These are phyloP conservation scores for Phoenix dactylifera DNA, from an alignment of 176 grass and related monocot species.

Conservation along the genomic window DNA sequence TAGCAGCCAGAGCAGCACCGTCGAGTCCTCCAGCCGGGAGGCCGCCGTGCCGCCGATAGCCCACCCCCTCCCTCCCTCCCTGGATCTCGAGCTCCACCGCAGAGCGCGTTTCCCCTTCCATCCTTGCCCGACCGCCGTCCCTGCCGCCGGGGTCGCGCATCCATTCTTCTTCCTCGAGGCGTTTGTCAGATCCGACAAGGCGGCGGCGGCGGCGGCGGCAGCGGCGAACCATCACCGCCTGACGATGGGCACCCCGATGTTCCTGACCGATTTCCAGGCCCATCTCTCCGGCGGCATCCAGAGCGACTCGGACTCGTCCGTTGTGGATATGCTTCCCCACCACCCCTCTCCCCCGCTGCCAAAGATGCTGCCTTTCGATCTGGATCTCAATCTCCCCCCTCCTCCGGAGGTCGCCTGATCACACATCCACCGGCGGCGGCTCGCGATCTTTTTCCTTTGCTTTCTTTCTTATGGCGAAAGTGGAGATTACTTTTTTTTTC, in stretches of 20 bases:
- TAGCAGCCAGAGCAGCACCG: constrained; percentile 77
- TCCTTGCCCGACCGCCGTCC: constrained; percentile 14
- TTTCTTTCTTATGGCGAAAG: constrained; percentile 18
- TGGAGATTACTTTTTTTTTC: constrained; percentile 28
- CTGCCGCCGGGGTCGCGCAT: neutral
- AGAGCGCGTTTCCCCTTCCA: constrained; percentile 43
- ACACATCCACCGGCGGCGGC: constrained; percentile 10
- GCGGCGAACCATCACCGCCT: constrained; percentile 13
- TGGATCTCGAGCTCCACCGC: constrained; percentile 40
- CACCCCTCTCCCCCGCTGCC: neutral
- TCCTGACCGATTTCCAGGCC: neutral
- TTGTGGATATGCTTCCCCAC: constrained; percentile 32
- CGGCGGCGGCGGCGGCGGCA: constrained; percentile 7
- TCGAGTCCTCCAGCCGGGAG: constrained; percentile 54
- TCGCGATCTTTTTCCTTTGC: constrained; percentile 22
- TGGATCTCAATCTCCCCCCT: constrained; percentile 76
- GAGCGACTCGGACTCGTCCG: constrained; percentile 80
- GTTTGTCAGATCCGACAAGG: constrained; percentile 14
- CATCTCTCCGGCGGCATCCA: constrained; percentile 20
- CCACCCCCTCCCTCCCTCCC: constrained; percentile 28
- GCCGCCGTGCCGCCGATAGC: constrained; percentile 41
- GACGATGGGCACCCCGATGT: neutral
- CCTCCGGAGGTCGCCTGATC: constrained; percentile 28
- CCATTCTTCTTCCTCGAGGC: constrained; percentile 22
- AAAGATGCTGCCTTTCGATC: constrained; percentile 34